Percentiles rank a stretch among this genome's conserved stretches.
Evolutionary conservation across 805 yeast genomes (phyloP).

Genomic region (Clavispora carvajalis): DNA sequence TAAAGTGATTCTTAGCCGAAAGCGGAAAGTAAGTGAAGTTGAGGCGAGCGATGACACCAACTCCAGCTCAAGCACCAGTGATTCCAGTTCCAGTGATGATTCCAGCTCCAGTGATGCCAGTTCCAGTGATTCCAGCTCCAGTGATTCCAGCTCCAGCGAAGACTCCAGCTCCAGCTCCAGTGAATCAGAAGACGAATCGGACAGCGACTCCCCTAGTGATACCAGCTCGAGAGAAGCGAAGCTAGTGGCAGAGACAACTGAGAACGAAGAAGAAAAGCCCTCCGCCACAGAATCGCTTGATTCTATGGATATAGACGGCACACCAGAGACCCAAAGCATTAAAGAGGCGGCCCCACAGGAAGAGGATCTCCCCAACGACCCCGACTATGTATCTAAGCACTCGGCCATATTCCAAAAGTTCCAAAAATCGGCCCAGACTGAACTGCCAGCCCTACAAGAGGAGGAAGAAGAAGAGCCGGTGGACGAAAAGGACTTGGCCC

Average conservation of each 20-base stretch:
- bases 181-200: too few species aligned
- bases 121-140: neutral
- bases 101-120: neutral
- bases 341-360: too few species aligned
- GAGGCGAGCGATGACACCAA: constrained; percentile 8
- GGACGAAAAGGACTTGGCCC: constrained; percentile 42
- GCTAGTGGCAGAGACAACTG: constrained; percentile 9
- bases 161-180: neutral
- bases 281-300: constrained; percentile 5
- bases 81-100: constrained; percentile 14
- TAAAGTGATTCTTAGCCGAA: constrained; percentile 10
- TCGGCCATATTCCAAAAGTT: constrained; percentile 50
- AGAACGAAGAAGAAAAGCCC: neutral
- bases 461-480: constrained; percentile 15
- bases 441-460: constrained; percentile 14
- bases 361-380: constrained; percentile 9
- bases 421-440: constrained; percentile 18
- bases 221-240: constrained; percentile 11
- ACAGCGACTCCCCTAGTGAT: constrained; percentile 3
- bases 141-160: constrained; percentile 4
- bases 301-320: constrained; percentile 11
- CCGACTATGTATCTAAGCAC: constrained; percentile 35
- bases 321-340: too few species aligned
- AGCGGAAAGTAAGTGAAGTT: constrained; percentile 12
- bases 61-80: constrained; percentile 5